Conservation (phyloP, 73 alveolate species). For the Paramecium pentaurelia region DNA sequence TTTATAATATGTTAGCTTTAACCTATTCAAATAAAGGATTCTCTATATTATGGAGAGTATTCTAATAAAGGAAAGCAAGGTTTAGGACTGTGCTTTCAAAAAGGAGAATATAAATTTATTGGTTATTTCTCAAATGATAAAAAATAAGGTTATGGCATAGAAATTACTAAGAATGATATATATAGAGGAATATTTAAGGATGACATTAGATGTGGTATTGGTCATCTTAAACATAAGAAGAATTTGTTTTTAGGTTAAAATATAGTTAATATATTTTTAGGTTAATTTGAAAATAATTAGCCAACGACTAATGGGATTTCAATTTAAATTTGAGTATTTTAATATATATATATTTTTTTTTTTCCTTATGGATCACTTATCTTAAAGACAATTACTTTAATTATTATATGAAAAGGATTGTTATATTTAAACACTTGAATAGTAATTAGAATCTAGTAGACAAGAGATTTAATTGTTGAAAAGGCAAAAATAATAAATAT, state of each 20-base stretch:
- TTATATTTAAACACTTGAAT: constrained; percentile 33
- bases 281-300: not conserved
- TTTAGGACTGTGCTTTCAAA: not conserved
- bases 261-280: not conserved
- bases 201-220: not conserved
- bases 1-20: not conserved
- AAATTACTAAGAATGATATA: not conserved
- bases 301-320: constrained; percentile 18
- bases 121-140: not conserved
- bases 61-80: not conserved
- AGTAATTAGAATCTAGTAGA: not conserved
- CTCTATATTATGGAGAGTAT: not conserved
- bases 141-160: not conserved
- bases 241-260: not conserved
- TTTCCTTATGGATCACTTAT: not conserved
- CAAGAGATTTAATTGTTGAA: not conserved
- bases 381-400: not conserved
- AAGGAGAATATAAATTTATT: not conserved
- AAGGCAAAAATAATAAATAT: not conserved
- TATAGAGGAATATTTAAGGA: not conserved
- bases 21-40: not conserved
- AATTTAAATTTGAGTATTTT: constrained; percentile 33
- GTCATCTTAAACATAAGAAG: not conserved
- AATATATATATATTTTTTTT: not conserved
- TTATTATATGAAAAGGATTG: constrained; percentile 38